A percentile compares a stretch with the other conserved stretches of the same genome.
Evolutionary conservation across 2,329 filamentous ascomycete genomes (phyloP).

Genomic region (Septoria petroselini): DNA sequence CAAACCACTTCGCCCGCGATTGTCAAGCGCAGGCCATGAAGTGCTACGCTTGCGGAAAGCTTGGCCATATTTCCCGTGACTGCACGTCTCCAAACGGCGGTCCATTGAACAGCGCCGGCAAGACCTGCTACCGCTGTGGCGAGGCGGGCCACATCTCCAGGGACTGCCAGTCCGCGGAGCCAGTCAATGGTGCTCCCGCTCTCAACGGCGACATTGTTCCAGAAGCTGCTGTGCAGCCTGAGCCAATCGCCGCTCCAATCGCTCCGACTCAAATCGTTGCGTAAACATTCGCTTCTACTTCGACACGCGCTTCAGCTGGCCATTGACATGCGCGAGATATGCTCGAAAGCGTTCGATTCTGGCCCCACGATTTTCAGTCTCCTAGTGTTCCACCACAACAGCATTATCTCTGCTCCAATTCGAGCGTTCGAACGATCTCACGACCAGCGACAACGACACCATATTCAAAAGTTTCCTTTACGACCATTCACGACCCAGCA

Average conservation of each 20-base stretch:
- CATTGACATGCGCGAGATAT: conserved; percentile 15
- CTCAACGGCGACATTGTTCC: conserved; percentile 35
- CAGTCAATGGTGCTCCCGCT: conserved; percentile 34
- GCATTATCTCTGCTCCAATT: conserved; percentile 22
- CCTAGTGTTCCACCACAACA: conserved; percentile 16
- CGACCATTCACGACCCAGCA: conserved; percentile 33
- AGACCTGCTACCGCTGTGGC: conserved; percentile 98
- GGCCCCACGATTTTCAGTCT: conserved; percentile 21
- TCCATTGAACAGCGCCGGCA: conserved; percentile 82
- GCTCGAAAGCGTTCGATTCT: conserved; percentile 19
- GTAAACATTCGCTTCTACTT: conserved; percentile 32
- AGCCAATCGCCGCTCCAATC: conserved; percentile 41
- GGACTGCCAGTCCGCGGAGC: conserved; percentile 67
- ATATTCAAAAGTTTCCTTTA: conserved; percentile 32
- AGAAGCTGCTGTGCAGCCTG: conserved; percentile 40
- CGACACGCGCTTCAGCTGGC: conserved; percentile 22
- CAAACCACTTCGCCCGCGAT: conserved; percentile 97
- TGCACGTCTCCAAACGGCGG: conserved; percentile 97
- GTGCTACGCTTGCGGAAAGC: conserved; percentile 95
- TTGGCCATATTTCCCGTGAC: conserved; percentile 89
- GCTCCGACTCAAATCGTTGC: conserved; percentile 46
- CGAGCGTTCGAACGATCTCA: conserved; percentile 33
- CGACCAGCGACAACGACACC: conserved; percentile 26
- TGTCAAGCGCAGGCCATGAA: conserved; percentile 99
- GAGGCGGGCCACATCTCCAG: conserved; percentile 94